These are phyloP conservation scores for Skeletonema tropicum DNA, from an alignment of 108 stramenopile species.

Conservation along the genomic window DNA sequence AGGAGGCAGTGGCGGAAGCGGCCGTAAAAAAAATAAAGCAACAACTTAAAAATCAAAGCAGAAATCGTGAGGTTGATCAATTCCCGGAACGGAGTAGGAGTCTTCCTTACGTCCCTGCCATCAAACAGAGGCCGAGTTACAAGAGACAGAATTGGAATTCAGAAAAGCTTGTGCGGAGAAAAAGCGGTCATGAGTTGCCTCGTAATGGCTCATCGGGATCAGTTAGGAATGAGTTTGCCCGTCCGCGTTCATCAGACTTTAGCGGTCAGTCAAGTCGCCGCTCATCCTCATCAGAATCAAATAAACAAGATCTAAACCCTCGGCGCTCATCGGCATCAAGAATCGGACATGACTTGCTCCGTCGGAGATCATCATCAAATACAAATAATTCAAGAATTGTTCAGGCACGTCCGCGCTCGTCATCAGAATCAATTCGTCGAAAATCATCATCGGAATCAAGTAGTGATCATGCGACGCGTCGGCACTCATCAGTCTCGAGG, in stretches of 20 bases:
- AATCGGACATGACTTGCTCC: neutral
- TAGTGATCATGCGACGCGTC: too few relatives aligned
- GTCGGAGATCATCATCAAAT: neutral
- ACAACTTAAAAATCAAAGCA: neutral
- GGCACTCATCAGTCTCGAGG: neutral
- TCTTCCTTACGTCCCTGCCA: neutral
- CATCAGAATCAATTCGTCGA: neutral
- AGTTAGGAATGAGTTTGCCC: neutral
- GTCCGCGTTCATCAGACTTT: too few relatives aligned
- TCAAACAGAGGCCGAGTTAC: neutral
- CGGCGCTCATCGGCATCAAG: too few relatives aligned
- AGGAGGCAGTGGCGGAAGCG: constrained; percentile 20
- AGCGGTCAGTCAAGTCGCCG: too few relatives aligned
- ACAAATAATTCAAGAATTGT: neutral
- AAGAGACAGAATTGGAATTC: neutral
- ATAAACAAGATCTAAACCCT: too few relatives aligned
- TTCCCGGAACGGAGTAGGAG: too few relatives aligned
- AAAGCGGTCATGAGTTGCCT: neutral
- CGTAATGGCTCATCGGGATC: neutral
- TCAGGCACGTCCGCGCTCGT: neutral
- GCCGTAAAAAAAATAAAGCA: neutral
- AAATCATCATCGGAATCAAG: neutral
- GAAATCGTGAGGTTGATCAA: too few relatives aligned
- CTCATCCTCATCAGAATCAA: too few relatives aligned
- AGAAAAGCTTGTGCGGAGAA: too few relatives aligned